A percentile compares a stretch with the other conserved stretches of the same genome.
These are phyloP conservation scores for Candida broadrunensis DNA, from an alignment of 805 yeast genomes.

Conservation along the genomic window DNA sequence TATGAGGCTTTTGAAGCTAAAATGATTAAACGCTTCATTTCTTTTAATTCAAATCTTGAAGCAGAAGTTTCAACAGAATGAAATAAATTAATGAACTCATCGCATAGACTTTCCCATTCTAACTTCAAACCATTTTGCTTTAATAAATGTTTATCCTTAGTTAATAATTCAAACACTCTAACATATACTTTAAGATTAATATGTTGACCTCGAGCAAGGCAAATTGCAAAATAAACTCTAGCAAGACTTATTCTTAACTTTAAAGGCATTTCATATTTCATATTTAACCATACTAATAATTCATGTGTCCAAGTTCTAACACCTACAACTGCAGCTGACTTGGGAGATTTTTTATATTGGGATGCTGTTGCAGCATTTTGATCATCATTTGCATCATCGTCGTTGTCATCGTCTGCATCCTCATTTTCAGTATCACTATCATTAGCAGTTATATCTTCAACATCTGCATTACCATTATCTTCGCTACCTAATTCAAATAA, in stretches of 20 bases:
- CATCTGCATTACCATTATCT: constrained; percentile 7
- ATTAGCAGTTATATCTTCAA: constrained; percentile 35
- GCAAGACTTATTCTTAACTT: constrained; percentile 58
- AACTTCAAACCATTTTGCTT: constrained; percentile 39
- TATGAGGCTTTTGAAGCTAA: constrained; percentile 53
- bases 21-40: constrained; percentile 46
- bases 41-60: constrained; percentile 45
- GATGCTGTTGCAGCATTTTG: constrained; percentile 31
- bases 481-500: constrained; percentile 33
- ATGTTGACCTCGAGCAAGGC: constrained; percentile 70
- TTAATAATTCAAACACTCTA: constrained; percentile 56
- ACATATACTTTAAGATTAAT: constrained; percentile 59
- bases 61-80: constrained; percentile 40
- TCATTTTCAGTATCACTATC: constrained; percentile 40
- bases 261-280: constrained; percentile 79
- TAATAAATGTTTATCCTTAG: constrained; percentile 45
- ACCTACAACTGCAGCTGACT: constrained; percentile 69
- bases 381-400: constrained; percentile 32
- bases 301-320: constrained; percentile 88
- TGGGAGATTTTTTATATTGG: constrained; percentile 61
- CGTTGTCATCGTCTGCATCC: constrained; percentile 40
- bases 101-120: constrained; percentile 49
- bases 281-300: constrained; percentile 68
- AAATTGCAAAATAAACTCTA: constrained; percentile 65
- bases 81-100: constrained; percentile 30